Percentiles rank a stretch among this genome's conserved stretches.
phyloP scores from a whole-genome alignment of 495 filamentous ascomycete genomes.

The Penicillium cosmopolitanum region DNA sequence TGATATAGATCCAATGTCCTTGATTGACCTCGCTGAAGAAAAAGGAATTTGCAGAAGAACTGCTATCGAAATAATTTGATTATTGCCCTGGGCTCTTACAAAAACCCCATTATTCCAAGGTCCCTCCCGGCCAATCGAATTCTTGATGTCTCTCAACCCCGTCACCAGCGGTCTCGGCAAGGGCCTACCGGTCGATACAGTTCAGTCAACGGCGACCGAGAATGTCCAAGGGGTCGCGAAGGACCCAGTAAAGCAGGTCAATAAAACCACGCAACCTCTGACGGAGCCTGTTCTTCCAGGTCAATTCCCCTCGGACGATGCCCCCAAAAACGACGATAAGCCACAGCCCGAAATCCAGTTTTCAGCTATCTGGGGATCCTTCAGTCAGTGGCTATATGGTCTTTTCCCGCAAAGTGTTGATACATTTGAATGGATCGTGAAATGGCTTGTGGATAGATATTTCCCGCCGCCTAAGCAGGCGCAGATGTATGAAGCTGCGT shows the following conservation, averaged over 20 bases:
- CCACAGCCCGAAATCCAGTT: constrained; percentile 27
- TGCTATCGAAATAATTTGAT: no score
- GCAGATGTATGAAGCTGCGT: constrained; percentile 34
- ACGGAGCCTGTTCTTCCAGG: constrained; percentile 34
- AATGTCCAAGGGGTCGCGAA: constrained; percentile 25
- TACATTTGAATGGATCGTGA: constrained; percentile 32
- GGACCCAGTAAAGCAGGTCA: constrained; percentile 20
- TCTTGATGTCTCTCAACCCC: constrained; percentile 35
- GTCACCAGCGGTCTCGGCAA: constrained; percentile 29
- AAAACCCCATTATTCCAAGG: no score
- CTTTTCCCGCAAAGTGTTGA: constrained; percentile 33
- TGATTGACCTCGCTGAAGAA: background rate
- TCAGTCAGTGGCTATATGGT: constrained; percentile 21
- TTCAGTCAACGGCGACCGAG: constrained; percentile 18
- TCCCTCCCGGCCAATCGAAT: background rate
- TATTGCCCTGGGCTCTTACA: no score
- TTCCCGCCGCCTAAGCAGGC: constrained; percentile 36
- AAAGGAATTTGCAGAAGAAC: constrained; percentile 2
- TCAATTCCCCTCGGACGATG: constrained; percentile 37
- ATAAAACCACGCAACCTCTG: constrained; percentile 25
- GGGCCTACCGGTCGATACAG: constrained; percentile 25
- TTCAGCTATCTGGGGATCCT: constrained; percentile 18
- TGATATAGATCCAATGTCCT: constrained; percentile 19
- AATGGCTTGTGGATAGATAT: constrained; percentile 29
- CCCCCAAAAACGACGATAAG: constrained; percentile 15